Evolutionary conservation across 495 filamentous ascomycete species (phyloP).

Genomic region (Oidiodendron maius): DNA sequence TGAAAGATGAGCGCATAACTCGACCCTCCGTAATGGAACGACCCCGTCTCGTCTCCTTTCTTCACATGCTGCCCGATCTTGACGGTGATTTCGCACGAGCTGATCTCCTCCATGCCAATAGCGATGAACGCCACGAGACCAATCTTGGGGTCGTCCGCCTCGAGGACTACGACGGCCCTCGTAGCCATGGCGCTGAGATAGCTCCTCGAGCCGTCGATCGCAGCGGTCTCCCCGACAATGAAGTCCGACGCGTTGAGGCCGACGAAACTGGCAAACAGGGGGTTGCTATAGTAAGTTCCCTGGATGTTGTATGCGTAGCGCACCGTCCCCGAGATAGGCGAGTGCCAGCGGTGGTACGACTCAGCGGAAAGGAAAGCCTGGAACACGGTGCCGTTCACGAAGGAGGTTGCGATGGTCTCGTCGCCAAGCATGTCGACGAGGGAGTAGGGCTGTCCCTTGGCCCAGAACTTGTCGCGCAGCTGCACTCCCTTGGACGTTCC

Average conservation of each 20-base stretch:
- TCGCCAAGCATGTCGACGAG: slow-evolving; percentile 56
- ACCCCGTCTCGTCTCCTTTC: slow-evolving; percentile 64
- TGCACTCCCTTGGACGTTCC: slow-evolving; percentile 33
- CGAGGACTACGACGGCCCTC: slow-evolving; percentile 60
- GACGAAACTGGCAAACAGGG: slow-evolving; percentile 44
- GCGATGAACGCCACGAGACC: slow-evolving; percentile 61
- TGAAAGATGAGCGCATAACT: slow-evolving; percentile 60
- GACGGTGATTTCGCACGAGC: slow-evolving; percentile 60
- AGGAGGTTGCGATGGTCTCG: slow-evolving; percentile 43
- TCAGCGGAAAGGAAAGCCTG: slow-evolving; percentile 60
- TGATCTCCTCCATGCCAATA: slow-evolving; percentile 68
- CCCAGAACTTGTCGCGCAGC: slow-evolving; percentile 56
- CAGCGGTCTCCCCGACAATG: too few species aligned
- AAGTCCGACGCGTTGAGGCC: slow-evolving; percentile 23
- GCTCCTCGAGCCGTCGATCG: slow-evolving; percentile 38
- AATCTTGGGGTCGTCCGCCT: slow-evolving; percentile 59
- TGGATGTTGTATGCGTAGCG: slow-evolving; percentile 46
- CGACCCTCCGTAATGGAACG: slow-evolving; percentile 69
- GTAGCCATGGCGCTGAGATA: slow-evolving; percentile 56
- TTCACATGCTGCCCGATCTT: slow-evolving; percentile 50
- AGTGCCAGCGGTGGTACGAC: slow-evolving; percentile 68
- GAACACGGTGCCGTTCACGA: slow-evolving; percentile 58
- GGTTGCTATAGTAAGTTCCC: slow-evolving; percentile 68
- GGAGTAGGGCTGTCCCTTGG: slow-evolving; percentile 63
- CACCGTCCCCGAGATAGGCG: slow-evolving; percentile 54